phyloP scores from a whole-genome alignment of 306 rosid genomes.

The Gillenia trifoliata region DNA sequence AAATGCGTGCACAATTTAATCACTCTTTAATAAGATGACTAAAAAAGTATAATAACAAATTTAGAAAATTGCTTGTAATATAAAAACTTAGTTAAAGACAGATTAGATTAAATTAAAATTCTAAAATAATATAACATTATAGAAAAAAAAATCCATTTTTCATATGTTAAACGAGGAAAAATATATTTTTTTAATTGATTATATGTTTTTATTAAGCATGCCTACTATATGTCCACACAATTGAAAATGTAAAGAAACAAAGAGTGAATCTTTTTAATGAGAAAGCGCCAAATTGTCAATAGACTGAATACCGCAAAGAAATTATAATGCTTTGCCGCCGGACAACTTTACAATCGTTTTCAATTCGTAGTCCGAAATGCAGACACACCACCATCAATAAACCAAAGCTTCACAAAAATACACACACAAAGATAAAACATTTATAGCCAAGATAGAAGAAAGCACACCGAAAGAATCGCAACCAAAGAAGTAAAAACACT shows the following conservation, averaged over 20 bases:
- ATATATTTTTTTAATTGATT: background rate
- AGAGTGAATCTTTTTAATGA: background rate
- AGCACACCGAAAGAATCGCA: conserved; percentile 5
- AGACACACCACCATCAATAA: conserved; percentile 30
- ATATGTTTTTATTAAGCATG: background rate
- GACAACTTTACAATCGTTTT: background rate
- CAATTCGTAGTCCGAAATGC: conserved; percentile 21
- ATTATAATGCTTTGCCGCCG: background rate
- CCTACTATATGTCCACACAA: background rate
- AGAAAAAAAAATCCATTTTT: background rate
- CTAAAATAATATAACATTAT: background rate
- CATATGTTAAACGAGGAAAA: background rate
- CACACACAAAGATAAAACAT: background rate
- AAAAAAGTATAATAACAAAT: background rate
- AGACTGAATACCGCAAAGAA: background rate
- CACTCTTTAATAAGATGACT: background rate
- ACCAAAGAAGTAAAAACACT: conserved; percentile 13
- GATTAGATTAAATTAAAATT: background rate
- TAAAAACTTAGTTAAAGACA: no score
- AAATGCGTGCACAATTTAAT: background rate
- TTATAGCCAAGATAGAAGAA: conserved; percentile 1
- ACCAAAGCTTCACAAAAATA: conserved; percentile 30
- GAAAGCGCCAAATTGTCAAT: background rate
- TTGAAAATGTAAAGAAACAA: background rate
- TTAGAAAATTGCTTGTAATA: background rate